These are phyloP conservation scores for Euphorbia peplus DNA, from an alignment of 345 rosid genomes.

Conservation along the genomic window DNA sequence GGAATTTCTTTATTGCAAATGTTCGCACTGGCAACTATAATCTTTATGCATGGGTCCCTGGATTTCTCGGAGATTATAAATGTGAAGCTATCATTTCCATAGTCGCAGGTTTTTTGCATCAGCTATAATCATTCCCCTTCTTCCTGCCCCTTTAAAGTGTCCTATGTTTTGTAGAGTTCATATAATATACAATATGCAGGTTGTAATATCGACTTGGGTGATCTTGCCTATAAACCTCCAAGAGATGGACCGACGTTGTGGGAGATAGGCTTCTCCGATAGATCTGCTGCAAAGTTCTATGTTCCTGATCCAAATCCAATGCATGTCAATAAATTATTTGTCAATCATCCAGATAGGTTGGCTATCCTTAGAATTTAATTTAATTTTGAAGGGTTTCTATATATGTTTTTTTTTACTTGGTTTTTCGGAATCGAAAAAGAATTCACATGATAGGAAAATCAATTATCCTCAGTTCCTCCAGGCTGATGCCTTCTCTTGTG, in stretches of 20 bases:
- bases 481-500: background rate
- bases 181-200: conserved; percentile 33
- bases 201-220: conserved; percentile 52
- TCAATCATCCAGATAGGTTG: conserved; percentile 72
- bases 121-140: background rate
- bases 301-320: conserved; percentile 77
- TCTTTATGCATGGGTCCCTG: conserved; percentile 82
- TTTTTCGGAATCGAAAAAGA: background rate
- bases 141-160: background rate
- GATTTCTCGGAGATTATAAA: conserved; percentile 78
- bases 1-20: conserved; percentile 51
- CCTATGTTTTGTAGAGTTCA: background rate
- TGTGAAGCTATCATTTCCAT: conserved; percentile 42
- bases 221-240: conserved; percentile 69
- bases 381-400: background rate
- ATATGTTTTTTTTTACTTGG: background rate
- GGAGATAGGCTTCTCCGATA: conserved; percentile 93
- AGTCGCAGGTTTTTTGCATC: conserved; percentile 42
- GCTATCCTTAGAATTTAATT: background rate
- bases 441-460: background rate
- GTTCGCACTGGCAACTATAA: conserved; percentile 54
- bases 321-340: conserved; percentile 52
- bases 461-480: background rate
- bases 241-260: conserved; percentile 91
- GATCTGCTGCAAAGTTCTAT: conserved; percentile 77